These are phyloP conservation scores for Ophiobolus disseminans DNA, from an alignment of 2,329 filamentous ascomycete genomes.

Conservation along the genomic window DNA sequence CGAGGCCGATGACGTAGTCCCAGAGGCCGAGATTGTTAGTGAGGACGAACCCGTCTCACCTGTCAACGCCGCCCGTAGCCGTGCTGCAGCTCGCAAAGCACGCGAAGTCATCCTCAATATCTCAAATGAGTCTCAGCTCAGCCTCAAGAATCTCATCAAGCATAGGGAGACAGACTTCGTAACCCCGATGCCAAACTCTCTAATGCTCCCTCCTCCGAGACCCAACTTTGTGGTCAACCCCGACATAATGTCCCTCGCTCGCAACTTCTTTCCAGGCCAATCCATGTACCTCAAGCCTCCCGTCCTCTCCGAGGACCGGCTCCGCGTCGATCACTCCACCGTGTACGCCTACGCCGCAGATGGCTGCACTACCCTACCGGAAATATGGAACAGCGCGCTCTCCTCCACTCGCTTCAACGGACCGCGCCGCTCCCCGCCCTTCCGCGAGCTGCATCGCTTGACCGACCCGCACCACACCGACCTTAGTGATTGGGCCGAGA, in stretches of 20 bases:
- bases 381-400: conserved; percentile 24
- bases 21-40: conserved; percentile 3
- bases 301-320: conserved; percentile 21
- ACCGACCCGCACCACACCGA: conserved; percentile 23
- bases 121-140: conserved; percentile 8
- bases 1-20: conserved; percentile 16
- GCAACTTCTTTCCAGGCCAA: conserved; percentile 5
- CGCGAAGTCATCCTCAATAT: conserved; percentile 16
- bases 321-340: conserved; percentile 23
- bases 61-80: background rate
- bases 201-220: background rate
- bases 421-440: conserved; percentile 26
- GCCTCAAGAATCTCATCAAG: conserved; percentile 1
- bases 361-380: background rate
- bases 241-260: conserved; percentile 13
- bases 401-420: conserved; percentile 26
- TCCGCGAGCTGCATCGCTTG: conserved; percentile 36
- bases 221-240: conserved; percentile 3
- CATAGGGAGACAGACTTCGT: background rate
- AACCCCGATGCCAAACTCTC: background rate
- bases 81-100: conserved; percentile 18
- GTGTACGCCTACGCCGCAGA: conserved; percentile 26
- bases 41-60: conserved; percentile 5
- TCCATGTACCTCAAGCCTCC: conserved; percentile 24
- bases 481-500: conserved; percentile 39